phyloP scores from a whole-genome alignment of 1,284 basidiomycete genomes.

The Melampsora occidentalis region DNA sequence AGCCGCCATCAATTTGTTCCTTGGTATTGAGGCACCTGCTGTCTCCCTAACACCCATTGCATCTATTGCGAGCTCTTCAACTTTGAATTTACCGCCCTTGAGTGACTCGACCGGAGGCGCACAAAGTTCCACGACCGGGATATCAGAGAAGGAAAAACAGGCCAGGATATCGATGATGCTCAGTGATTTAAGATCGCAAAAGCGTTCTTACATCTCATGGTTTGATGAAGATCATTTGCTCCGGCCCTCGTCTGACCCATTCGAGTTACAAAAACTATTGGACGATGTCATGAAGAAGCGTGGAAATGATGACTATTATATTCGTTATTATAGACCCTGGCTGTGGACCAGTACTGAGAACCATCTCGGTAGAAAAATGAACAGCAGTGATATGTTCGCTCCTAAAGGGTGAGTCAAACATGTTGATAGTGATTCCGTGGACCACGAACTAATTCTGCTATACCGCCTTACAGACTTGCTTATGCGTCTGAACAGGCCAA shows the following conservation, averaged over 20 bases:
- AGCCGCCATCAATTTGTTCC: constrained; percentile 92
- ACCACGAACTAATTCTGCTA: too few species aligned
- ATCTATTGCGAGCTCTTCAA: constrained; percentile 51
- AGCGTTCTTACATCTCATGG: constrained; percentile 75
- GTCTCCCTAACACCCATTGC: constrained; percentile 40
- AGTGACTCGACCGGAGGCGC: constrained; percentile 38
- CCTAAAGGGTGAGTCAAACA: constrained; percentile 64
- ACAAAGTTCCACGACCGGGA: not conserved
- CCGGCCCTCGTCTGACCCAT: constrained; percentile 61
- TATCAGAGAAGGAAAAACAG: not conserved
- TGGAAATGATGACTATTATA: constrained; percentile 67
- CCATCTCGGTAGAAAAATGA: constrained; percentile 82
- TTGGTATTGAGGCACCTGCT: constrained; percentile 68
- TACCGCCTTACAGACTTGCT: not conserved
- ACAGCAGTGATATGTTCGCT: constrained; percentile 67
- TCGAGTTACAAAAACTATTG: constrained; percentile 63
- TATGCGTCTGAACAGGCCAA: constrained; percentile 29
- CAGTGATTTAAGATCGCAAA: constrained; percentile 49
- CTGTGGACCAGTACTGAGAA: constrained; percentile 75
- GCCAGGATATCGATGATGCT: not conserved
- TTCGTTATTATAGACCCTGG: constrained; percentile 84
- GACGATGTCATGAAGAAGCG: constrained; percentile 57
- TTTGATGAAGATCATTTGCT: constrained; percentile 71
- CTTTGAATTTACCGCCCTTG: constrained; percentile 43
- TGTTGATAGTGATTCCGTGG: too few species aligned